Conservation (phyloP, 1,139 yeast species). For the Blastobotrys aristatus region DNA sequence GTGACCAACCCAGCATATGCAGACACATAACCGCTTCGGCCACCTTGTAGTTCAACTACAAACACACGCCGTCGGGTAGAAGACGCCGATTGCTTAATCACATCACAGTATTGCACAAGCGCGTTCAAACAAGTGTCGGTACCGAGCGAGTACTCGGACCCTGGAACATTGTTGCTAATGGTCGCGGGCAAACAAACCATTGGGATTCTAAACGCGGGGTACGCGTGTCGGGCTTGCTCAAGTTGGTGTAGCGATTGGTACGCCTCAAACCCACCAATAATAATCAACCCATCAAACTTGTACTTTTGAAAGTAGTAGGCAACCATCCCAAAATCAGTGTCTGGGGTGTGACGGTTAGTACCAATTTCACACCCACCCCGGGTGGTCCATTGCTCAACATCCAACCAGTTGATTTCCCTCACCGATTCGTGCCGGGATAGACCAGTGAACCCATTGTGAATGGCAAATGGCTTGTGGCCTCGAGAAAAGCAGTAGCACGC, state of each 20-base stretch:
- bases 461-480: slow-evolving; percentile 85
- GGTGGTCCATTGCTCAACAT: slow-evolving; percentile 85
- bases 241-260: slow-evolving; percentile 78
- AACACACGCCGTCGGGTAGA: slow-evolving; percentile 92
- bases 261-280: slow-evolving; percentile 96
- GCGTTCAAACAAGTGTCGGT: slow-evolving; percentile 91
- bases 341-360: slow-evolving; percentile 84
- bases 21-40: slow-evolving; percentile 90
- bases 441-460: slow-evolving; percentile 91
- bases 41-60: slow-evolving; percentile 97
- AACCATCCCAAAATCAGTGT: slow-evolving; percentile 75
- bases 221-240: slow-evolving; percentile 61
- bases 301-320: slow-evolving; percentile 88
- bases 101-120: slow-evolving; percentile 87
- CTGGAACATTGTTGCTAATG: slow-evolving; percentile 96
- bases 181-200: slow-evolving; percentile 93
- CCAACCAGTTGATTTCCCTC: slow-evolving; percentile 72
- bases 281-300: slow-evolving; percentile 75
- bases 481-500: slow-evolving; percentile 85
- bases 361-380: slow-evolving; percentile 95
- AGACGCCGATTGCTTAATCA: slow-evolving; percentile 89
- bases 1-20: slow-evolving; percentile 82
- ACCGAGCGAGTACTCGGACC: slow-evolving; percentile 91
- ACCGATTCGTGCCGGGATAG: slow-evolving; percentile 75
- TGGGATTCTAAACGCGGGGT: slow-evolving; percentile 91